phyloP scores from a whole-genome alignment of 768 basidiomycete genomes.

The Amanita rimosa region DNA sequence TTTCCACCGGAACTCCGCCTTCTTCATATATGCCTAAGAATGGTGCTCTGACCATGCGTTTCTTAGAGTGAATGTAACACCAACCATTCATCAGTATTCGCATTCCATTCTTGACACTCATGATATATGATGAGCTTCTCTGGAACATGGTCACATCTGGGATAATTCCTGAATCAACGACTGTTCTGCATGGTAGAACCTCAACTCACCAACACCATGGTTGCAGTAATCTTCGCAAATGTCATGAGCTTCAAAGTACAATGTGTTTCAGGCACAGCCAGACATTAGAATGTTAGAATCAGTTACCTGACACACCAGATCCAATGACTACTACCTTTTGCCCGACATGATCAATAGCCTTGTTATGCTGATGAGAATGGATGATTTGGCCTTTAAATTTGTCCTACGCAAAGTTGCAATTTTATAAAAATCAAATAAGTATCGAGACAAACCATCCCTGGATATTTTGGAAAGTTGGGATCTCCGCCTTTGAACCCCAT shows the following conservation, averaged over 20 bases:
- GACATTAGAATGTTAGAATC: conserved; percentile 16
- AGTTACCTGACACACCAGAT: conserved; percentile 43
- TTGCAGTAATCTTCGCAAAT: conserved; percentile 30
- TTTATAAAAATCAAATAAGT: background rate
- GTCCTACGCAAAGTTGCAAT: conserved; percentile 20
- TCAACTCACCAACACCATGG: conserved; percentile 27
- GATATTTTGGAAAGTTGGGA: conserved; percentile 32
- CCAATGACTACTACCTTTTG: conserved; percentile 68
- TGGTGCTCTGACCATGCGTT: background rate
- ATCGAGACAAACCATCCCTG: conserved; percentile 26
- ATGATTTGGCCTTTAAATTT: conserved; percentile 50
- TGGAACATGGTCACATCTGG: conserved; percentile 51
- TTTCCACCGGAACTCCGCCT: conserved; percentile 26
- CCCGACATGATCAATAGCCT: conserved; percentile 42
- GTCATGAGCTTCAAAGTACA: conserved; percentile 26
- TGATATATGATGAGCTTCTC: conserved; percentile 46
- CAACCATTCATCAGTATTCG: conserved; percentile 16
- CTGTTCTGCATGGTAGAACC: background rate
- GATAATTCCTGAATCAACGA: background rate
- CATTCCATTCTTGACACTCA: conserved; percentile 32
- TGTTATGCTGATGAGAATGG: conserved; percentile 47
- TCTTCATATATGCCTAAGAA: conserved; percentile 33
- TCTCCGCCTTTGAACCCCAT: conserved; percentile 39
- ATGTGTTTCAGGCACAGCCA: conserved; percentile 6
- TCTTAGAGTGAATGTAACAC: background rate